Conservation (phyloP, 2,329 filamentous ascomycete species). For the Trichoderma afroharzianum region DNA sequence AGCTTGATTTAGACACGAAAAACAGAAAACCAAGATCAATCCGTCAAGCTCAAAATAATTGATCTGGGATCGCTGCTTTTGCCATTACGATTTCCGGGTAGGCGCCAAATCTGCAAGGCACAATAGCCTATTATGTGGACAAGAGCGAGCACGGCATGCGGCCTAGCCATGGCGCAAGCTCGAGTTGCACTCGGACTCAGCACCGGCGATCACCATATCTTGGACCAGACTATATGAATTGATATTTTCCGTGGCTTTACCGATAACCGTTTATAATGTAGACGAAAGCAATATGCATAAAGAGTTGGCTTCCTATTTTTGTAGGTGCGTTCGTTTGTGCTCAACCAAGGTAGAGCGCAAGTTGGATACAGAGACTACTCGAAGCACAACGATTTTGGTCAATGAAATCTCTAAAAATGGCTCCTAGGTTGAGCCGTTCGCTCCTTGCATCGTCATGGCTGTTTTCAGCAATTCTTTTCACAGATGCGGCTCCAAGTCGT, state of each 20-base stretch:
- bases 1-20: background rate
- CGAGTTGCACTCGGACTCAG: background rate
- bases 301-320: background rate
- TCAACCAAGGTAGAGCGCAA: background rate
- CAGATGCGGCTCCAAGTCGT: background rate
- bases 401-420: background rate
- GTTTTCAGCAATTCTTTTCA: background rate
- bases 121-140: background rate
- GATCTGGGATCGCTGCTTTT: background rate
- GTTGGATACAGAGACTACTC: background rate
- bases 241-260: background rate
- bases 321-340: background rate
- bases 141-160: conserved; percentile 9
- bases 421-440: background rate
- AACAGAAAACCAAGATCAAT: background rate
- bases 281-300: background rate
- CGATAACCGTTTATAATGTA: background rate
- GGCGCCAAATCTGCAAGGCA: background rate
- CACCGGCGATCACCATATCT: background rate
- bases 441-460: conserved; percentile 9
- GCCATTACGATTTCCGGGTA: background rate
- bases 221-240: background rate
- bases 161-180: conserved; percentile 7
- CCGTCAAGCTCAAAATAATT: background rate
- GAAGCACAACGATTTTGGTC: background rate